These are phyloP conservation scores for Colletotrichum gigasporum DNA, from an alignment of 2,329 filamentous ascomycete genomes.

Conservation along the genomic window DNA sequence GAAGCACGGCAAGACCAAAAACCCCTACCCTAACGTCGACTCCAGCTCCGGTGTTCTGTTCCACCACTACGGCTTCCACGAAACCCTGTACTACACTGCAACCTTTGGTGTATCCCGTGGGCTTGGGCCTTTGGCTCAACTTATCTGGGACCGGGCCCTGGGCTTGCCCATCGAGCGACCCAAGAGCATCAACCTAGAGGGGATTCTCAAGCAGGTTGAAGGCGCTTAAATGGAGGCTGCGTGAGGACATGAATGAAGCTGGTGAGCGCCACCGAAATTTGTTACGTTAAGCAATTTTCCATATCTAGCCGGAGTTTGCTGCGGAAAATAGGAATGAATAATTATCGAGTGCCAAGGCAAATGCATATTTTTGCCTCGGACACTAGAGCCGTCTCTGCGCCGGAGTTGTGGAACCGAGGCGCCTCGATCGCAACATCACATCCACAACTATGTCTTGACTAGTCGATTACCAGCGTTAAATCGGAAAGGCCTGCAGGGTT, in stretches of 20 bases:
- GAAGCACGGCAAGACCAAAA: constrained; percentile 98
- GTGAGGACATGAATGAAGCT: not conserved
- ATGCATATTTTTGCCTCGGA: not conserved
- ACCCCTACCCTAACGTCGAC: constrained; percentile 97
- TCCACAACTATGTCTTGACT: too few species aligned
- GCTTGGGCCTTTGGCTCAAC: constrained; percentile 89
- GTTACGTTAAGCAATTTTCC: not conserved
- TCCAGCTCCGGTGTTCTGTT: constrained; percentile 93
- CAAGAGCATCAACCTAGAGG: constrained; percentile 95
- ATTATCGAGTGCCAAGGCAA: not conserved
- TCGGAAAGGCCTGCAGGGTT: too few species aligned
- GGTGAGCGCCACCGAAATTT: not conserved
- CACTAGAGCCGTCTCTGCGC: too few species aligned
- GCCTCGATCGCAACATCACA: too few species aligned
- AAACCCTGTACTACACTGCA: constrained; percentile 92
- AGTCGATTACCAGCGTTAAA: too few species aligned
- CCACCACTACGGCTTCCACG: constrained; percentile 97
- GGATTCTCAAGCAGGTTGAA: constrained; percentile 77
- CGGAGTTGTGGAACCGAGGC: too few species aligned
- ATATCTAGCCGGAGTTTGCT: constrained; percentile 25
- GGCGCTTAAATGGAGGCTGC: constrained; percentile 43
- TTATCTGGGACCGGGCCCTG: constrained; percentile 95
- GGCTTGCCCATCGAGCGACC: constrained; percentile 96
- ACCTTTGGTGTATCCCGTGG: constrained; percentile 76
- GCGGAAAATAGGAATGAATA: not conserved